Evolutionary conservation across 2,329 filamentous ascomycete species (phyloP), one percentile per base, ranked within the genome.

Genomic region (Xylariomycetidae sp.): DNA sequence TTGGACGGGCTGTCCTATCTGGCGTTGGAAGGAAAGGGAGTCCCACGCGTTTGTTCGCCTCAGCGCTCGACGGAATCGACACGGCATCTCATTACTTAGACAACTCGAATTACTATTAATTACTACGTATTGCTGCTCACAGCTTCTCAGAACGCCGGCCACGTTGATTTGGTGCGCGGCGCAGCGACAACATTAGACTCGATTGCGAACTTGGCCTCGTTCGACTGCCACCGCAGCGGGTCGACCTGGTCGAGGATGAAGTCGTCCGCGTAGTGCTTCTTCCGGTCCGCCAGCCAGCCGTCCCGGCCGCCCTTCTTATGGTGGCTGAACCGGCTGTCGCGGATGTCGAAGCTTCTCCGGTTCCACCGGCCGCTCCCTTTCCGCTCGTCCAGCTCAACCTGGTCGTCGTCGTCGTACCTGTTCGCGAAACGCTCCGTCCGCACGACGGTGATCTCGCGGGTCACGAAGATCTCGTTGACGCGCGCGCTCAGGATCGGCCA

Each of bases 401-500:
- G 17, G 25, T 39, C 32, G 19, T 25, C 33, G 10, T 19, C 20
- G 12, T 38, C 34, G n/a, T n/a, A n/a, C n/a, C n/a, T n/a, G 4
- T 13, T 15, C 10, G 39, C 32, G 18, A 35, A 33, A 18, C 36
- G 22, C 13, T 38, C 33, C 9, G 34, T 35, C 10, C 38, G 38
- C 12, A 38, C 33, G 16, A 35, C 19, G 14, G 34, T 40, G 18
- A 46, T 38, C 24, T 46, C 43, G 19, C 31, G 37, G 4, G 43
- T 46, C 4, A 46, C 37, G n/a, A 43, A 44, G 32, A 46, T 43
- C 25, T 39, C 19, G 19, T 43, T 39, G 14, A 39, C 35, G 6
- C 32, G 37, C 10, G 34, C 38, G 22, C 35, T 43, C 9, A 46
- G 13, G 3, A 28, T 19, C 5, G 43, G 43, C 43, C 43, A 46